phyloP scores from a whole-genome alignment of 2,329 filamentous ascomycete genomes.

The Colletotrichum musae region DNA sequence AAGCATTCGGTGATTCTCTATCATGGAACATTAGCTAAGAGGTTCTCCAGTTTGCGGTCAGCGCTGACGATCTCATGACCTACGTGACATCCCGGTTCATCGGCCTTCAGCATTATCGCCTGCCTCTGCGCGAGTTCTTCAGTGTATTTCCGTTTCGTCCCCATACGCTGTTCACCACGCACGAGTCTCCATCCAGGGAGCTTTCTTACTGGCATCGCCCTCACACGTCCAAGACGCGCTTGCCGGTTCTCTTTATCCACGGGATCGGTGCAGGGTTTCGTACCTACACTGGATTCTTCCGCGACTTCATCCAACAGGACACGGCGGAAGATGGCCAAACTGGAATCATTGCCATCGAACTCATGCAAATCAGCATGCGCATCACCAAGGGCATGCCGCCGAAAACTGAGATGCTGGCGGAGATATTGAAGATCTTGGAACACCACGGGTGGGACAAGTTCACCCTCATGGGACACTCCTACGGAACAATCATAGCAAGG shows the following conservation, averaged over 20 bases:
- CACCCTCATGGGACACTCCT: constrained; percentile 44
- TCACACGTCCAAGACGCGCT: constrained; percentile 69
- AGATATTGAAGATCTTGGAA: constrained; percentile 2
- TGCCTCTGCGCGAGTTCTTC: constrained; percentile 54
- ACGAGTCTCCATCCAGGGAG: constrained; percentile 60
- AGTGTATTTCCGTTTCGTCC: constrained; percentile 68
- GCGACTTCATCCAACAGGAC: constrained; percentile 49
- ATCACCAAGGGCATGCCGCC: constrained; percentile 55
- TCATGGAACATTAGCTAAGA: constrained; percentile 57
- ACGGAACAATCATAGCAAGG: constrained; percentile 69
- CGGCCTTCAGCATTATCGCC: not conserved
- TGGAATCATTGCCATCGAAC: constrained; percentile 70
- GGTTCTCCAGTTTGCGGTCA: constrained; percentile 51
- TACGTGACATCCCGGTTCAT: constrained; percentile 48
- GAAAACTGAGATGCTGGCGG: not conserved
- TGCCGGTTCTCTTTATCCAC: constrained; percentile 74
- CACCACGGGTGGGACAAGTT: constrained; percentile 7
- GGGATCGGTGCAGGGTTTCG: constrained; percentile 69
- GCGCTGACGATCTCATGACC: constrained; percentile 56
- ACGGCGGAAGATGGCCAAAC: constrained; percentile 53
- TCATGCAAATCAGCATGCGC: constrained; percentile 71
- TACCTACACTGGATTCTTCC: constrained; percentile 67
- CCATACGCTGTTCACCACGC: constrained; percentile 58
- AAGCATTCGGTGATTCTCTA: constrained; percentile 58
- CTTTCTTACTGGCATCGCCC: constrained; percentile 73